phyloP scores from a whole-genome alignment of 2,329 filamentous ascomycete species.

The Cadophora gregata region DNA sequence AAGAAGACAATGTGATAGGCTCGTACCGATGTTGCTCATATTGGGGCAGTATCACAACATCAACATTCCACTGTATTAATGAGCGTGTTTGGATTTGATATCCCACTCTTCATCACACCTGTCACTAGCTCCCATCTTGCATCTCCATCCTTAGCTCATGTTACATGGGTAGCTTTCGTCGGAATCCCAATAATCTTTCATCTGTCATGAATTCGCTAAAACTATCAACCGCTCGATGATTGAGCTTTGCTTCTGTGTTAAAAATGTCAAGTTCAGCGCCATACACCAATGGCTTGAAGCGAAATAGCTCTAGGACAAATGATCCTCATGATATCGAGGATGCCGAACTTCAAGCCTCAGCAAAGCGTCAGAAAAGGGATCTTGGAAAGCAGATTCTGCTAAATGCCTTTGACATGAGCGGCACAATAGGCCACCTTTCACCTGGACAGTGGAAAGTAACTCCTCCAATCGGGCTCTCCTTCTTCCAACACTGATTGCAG shows the following conservation, averaged over 20 bases:
- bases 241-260: not conserved
- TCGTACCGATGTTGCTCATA: constrained; percentile 2
- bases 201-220: not conserved
- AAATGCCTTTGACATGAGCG: not conserved
- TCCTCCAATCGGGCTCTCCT: not conserved
- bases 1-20: constrained; percentile 11
- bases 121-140: not conserved
- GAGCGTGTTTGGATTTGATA: not conserved
- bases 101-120: not conserved
- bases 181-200: not conserved
- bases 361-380: not conserved
- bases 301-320: not conserved
- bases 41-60: constrained; percentile 16
- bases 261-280: not conserved
- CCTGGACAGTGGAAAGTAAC: not conserved
- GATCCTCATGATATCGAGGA: not conserved
- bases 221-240: not conserved
- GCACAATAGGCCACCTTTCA: not conserved
- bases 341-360: not conserved
- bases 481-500: not conserved
- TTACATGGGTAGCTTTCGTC: not conserved
- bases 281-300: not conserved
- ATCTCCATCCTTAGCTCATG: not conserved
- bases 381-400: not conserved
- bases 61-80: not conserved